A percentile compares a stretch with the other conserved stretches of the same genome.
Conservation (phyloP, 2,329 filamentous ascomycete genomes). For the Neonectria coccinea region DNA sequence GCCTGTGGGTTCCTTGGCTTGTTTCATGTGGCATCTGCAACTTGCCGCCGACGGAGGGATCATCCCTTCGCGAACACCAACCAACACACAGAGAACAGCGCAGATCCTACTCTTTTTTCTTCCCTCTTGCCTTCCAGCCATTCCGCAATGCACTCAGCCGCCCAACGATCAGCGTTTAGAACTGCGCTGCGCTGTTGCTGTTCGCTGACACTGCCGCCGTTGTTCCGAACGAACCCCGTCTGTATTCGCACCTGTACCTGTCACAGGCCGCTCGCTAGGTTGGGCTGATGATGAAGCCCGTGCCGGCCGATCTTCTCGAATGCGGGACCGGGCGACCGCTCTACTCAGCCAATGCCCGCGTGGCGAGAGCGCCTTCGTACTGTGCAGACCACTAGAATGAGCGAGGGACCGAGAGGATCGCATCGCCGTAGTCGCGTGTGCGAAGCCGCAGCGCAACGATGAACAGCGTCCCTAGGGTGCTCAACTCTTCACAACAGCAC, state of each 20-base stretch:
- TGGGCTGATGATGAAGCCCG: neutral
- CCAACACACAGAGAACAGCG: neutral
- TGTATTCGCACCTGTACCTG: neutral
- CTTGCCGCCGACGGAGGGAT: neutral
- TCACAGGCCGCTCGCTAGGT: no score
- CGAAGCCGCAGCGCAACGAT: neutral
- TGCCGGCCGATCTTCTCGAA: slow-evolving; percentile 1
- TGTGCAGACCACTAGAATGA: no score
- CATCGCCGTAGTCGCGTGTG: neutral
- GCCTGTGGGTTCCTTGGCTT: neutral
- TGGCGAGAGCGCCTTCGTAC: neutral
- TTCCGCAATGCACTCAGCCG: neutral
- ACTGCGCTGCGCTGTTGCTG: neutral
- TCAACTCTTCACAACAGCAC: neutral
- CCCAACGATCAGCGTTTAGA: neutral
- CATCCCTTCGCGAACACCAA: neutral
- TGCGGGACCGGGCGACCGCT: neutral
- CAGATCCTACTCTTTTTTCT: neutral
- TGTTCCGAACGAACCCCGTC: neutral
- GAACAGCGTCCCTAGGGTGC: neutral
- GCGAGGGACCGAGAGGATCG: neutral
- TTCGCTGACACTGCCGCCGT: neutral
- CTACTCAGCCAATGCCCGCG: neutral
- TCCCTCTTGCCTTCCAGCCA: neutral
- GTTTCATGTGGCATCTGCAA: slow-evolving; percentile 1